A percentile compares a stretch with the other conserved stretches of the same genome.
Conservation (phyloP, 163 green algal genomes). For the Coccomyxa subellipsoidea region DNA sequence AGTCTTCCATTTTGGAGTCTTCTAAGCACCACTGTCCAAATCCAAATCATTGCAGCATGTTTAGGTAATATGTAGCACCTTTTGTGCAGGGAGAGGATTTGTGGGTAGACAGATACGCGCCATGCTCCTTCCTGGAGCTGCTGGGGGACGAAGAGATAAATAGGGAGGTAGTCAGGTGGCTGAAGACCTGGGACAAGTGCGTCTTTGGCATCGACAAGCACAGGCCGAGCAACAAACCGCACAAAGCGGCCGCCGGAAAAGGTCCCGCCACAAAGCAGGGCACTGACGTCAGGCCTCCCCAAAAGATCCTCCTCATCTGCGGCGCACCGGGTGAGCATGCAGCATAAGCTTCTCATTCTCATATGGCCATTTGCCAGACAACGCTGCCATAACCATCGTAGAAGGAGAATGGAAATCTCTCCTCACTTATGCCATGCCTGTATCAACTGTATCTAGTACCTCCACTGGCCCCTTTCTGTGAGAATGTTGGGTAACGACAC, state of each 20-base stretch:
- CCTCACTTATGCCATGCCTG: too few species aligned
- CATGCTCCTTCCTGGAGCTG: constrained; percentile 75
- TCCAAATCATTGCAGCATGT: too few species aligned
- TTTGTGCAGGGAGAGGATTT: constrained; percentile 30
- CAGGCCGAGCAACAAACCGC: not conserved
- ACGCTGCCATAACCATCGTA: too few species aligned
- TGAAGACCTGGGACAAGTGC: constrained; percentile 57
- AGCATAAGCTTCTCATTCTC: not conserved
- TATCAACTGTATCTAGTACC: too few species aligned
- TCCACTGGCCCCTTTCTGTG: too few species aligned
- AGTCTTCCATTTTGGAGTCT: too few species aligned
- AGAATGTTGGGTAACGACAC: too few species aligned
- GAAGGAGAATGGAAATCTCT: too few species aligned
- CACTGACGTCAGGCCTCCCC: constrained; percentile 36
- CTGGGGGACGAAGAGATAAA: constrained; percentile 85
- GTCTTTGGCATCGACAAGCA: constrained; percentile 47
- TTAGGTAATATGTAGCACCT: not conserved
- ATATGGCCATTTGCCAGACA: too few species aligned
- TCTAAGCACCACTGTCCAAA: too few species aligned
- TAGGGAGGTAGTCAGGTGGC: constrained; percentile 72
- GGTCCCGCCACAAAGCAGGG: not conserved
- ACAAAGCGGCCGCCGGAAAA: not conserved
- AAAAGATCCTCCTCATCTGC: constrained; percentile 79
- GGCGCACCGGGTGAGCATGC: constrained; percentile 70
- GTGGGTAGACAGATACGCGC: constrained; percentile 87